Conservation (phyloP, 371 early-diverging fungal genomes). For the Funneliformis caledonium region DNA sequence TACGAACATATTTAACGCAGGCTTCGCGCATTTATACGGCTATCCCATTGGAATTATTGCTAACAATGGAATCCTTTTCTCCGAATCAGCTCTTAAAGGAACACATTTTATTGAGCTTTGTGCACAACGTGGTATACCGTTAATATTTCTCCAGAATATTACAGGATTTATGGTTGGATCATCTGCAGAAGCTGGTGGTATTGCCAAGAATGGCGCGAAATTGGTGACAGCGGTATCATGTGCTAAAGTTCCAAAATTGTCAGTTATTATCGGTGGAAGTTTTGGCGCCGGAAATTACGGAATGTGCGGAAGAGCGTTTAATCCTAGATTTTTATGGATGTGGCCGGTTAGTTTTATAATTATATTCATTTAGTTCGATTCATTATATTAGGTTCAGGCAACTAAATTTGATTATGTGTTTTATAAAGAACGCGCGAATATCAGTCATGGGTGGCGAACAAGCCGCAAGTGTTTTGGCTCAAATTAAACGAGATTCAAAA, state of each 20-base stretch:
- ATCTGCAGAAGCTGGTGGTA: slow-evolving; percentile 95
- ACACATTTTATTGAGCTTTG: slow-evolving; percentile 98
- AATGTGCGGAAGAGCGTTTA: slow-evolving; percentile 97
- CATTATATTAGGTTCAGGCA: background rate
- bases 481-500: slow-evolving; percentile 86
- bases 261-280: slow-evolving; percentile 91
- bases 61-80: slow-evolving; percentile 97
- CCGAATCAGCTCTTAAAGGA: slow-evolving; percentile 95
- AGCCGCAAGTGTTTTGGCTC: slow-evolving; percentile 93
- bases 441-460: slow-evolving; percentile 99
- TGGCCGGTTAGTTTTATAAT: slow-evolving; percentile 85
- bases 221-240: slow-evolving; percentile 96
- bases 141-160: slow-evolving; percentile 96
- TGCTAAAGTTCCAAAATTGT: slow-evolving; percentile 95
- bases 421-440: slow-evolving; percentile 79
- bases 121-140: slow-evolving; percentile 89
- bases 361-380: background rate
- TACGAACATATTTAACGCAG: slow-evolving; percentile 44
- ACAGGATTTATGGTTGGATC: slow-evolving; percentile 98
- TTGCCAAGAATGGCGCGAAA: slow-evolving; percentile 98
- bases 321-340: slow-evolving; percentile 95
- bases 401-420: background rate
- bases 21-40: slow-evolving; percentile 94
- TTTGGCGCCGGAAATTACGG: slow-evolving; percentile 98
- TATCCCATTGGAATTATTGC: slow-evolving; percentile 96